Conservation (phyloP, 2,329 filamentous ascomycete species). For the Cryphonectria parasitica region DNA sequence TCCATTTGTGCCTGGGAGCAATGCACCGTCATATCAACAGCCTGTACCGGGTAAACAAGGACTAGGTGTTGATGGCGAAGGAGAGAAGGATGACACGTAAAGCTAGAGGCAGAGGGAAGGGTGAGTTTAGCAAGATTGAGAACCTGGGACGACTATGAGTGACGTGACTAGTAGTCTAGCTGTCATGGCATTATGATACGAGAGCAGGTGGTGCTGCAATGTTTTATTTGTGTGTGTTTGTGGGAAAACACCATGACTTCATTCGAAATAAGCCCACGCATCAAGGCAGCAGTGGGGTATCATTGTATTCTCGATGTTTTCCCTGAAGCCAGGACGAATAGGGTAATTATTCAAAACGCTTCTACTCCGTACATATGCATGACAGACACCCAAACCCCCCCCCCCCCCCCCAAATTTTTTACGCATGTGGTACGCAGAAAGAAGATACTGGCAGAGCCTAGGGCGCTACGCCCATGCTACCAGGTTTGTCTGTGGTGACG, state of each 20-base stretch:
- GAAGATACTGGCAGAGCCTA: no score
- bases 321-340: neutral
- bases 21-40: neutral
- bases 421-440: neutral
- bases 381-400: neutral
- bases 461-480: neutral
- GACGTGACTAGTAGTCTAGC: no score
- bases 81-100: neutral
- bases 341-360: no score
- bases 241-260: neutral
- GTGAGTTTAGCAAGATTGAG: neutral
- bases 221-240: neutral
- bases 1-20: neutral
- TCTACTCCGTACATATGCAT: neutral
- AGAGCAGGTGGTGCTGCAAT: neutral
- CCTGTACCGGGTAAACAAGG: neutral
- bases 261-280: neutral
- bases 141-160: neutral
- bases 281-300: neutral
- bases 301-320: neutral
- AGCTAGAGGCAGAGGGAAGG: neutral
- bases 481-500: neutral
- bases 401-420: no score
- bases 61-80: neutral
- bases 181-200: neutral